phyloP scores from a whole-genome alignment of 257 asterid species.

The Scutellaria minor region DNA sequence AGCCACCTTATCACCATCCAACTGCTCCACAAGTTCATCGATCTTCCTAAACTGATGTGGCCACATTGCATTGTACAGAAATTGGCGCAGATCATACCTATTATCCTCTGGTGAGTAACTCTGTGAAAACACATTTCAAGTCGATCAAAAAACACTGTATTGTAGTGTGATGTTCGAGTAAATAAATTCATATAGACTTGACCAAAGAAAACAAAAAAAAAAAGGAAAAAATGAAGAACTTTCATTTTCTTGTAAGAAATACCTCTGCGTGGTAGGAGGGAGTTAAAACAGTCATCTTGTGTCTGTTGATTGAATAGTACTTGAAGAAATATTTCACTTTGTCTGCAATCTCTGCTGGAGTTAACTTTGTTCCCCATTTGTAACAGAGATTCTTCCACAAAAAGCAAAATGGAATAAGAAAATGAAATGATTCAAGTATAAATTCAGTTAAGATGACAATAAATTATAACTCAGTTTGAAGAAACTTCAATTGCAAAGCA shows the following conservation, averaged over 20 bases:
- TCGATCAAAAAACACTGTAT: no score
- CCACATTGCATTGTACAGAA: constrained; percentile 86
- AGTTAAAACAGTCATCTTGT: constrained; percentile 91
- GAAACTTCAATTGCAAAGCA: background rate
- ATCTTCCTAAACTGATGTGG: constrained; percentile 85
- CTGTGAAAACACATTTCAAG: constrained; percentile 38
- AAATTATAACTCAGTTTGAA: background rate
- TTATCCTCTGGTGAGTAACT: constrained; percentile 92
- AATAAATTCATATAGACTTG: background rate
- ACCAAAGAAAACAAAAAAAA: background rate
- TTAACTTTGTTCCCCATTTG: constrained; percentile 79
- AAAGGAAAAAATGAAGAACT: background rate
- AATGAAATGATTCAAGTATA: background rate
- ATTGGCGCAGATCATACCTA: constrained; percentile 91
- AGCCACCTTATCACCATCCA: constrained; percentile 44
- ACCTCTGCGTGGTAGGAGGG: constrained; percentile 98
- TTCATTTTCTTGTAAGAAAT: constrained; percentile 11
- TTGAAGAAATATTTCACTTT: constrained; percentile 93
- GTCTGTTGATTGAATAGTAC: constrained; percentile 91
- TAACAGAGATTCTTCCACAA: constrained; percentile 82
- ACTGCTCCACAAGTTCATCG: constrained; percentile 69
- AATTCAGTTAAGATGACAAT: background rate
- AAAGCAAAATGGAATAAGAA: constrained; percentile 4
- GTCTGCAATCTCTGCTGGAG: constrained; percentile 78
- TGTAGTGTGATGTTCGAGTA: background rate